Evolutionary conservation across 805 yeast genomes (phyloP).

Genomic region (Starmerella roubikii): DNA sequence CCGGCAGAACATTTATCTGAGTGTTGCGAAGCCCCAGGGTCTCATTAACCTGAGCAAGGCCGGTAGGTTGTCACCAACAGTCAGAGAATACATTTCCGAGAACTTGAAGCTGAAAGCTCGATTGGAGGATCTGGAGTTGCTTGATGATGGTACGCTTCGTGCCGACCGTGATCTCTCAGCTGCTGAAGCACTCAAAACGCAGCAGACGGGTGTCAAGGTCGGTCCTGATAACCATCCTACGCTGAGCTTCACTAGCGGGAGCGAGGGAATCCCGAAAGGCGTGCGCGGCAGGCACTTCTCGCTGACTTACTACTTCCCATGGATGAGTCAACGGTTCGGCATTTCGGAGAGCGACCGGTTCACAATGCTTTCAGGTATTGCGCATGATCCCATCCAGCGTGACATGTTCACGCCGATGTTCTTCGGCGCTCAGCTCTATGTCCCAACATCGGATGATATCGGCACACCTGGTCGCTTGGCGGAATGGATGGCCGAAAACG

Average conservation of each 20-base stretch:
- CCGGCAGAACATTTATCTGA: conserved; percentile 82
- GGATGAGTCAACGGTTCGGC: conserved; percentile 88
- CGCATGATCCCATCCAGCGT: conserved; percentile 98
- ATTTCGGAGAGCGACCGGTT: conserved; percentile 70
- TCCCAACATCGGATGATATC: conserved; percentile 93
- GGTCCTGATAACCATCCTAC: conserved; percentile 99
- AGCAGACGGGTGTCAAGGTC: conserved; percentile 70
- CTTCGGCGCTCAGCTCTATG: conserved; percentile 81
- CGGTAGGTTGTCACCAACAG: conserved; percentile 64
- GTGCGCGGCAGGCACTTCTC: conserved; percentile 96
- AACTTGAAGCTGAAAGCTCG: conserved; percentile 62
- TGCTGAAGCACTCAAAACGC: conserved; percentile 39
- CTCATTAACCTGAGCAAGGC: conserved; percentile 83
- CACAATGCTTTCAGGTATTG: conserved; percentile 97
- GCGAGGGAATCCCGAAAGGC: conserved; percentile 98
- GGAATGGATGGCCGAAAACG: conserved; percentile 86
- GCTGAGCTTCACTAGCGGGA: conserved; percentile 89
- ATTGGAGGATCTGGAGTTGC: conserved; percentile 64
- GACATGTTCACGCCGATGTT: conserved; percentile 97
- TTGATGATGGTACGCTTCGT: conserved; percentile 54
- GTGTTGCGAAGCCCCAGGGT: conserved; percentile 89
- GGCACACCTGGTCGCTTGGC: conserved; percentile 98
- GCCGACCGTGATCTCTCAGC: conserved; percentile 22
- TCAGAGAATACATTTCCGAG: conserved; percentile 57
- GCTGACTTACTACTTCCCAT: conserved; percentile 91